Conservation (phyloP, 2,329 filamentous ascomycete genomes). For the Claviceps sorghi region DNA sequence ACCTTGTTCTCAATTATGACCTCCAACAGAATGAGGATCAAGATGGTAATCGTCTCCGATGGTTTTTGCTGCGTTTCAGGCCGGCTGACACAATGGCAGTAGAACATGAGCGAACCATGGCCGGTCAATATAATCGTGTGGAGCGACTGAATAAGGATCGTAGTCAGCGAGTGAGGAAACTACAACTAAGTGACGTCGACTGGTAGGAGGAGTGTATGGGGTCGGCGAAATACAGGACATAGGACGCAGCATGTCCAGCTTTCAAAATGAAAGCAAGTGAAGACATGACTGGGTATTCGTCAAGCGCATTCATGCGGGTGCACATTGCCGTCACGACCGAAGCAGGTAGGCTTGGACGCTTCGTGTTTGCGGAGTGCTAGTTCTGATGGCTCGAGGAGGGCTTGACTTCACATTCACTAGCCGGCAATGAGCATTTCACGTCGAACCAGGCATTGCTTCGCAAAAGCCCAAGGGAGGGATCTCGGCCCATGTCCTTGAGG, state of each 20-base stretch:
- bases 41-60: slow-evolving; percentile 46
- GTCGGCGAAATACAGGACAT: not conserved
- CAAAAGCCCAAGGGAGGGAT: not conserved
- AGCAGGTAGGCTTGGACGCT: not conserved
- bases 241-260: not conserved
- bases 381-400: not conserved
- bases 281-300: no score
- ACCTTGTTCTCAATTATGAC: slow-evolving; percentile 90
- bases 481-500: not conserved
- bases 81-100: slow-evolving; percentile 12
- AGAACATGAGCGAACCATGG: slow-evolving; percentile 35
- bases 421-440: not conserved
- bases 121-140: slow-evolving; percentile 38
- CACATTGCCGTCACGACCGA: not conserved
- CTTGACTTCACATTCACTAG: not conserved
- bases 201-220: slow-evolving; percentile 47
- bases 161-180: slow-evolving; percentile 70
- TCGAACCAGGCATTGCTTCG: not conserved
- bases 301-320: not conserved
- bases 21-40: slow-evolving; percentile 67
- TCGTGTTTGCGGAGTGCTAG: not conserved
- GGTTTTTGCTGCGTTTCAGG: not conserved
- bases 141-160: slow-evolving; percentile 48
- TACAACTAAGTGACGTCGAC: slow-evolving; percentile 93
- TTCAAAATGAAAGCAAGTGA: not conserved